These are phyloP conservation scores for Saccharomycopsis sp. DNA, from an alignment of 805 yeast genomes.

Conservation along the genomic window DNA sequence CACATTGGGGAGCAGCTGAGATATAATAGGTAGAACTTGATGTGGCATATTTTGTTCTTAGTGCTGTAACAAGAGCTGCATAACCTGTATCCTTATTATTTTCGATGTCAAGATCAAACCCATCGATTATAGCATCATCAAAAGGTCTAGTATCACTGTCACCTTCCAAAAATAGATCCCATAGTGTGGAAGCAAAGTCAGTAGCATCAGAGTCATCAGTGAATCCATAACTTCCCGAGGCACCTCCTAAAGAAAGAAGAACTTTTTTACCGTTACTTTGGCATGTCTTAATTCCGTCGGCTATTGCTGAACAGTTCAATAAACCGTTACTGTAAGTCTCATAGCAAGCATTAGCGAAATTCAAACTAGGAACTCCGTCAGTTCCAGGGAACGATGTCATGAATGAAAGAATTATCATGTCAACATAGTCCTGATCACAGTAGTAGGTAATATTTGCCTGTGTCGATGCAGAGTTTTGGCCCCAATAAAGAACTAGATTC, in stretches of 20 bases:
- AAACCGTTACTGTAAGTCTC: conserved; percentile 26
- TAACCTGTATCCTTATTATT: conserved; percentile 42
- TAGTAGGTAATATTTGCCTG: conserved; percentile 41
- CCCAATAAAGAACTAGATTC: conserved; percentile 64
- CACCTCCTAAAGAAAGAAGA: conserved; percentile 70
- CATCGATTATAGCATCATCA: conserved; percentile 58
- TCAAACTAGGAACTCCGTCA: conserved; percentile 27
- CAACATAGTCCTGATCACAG: conserved; percentile 50
- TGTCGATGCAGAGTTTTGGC: conserved; percentile 52
- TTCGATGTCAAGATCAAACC: conserved; percentile 91
- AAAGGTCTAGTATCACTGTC: conserved; percentile 34
- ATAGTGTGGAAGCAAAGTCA: conserved; percentile 50
- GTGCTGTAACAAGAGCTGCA: conserved; percentile 37
- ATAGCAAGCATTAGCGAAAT: conserved; percentile 40
- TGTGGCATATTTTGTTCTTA: conserved; percentile 28
- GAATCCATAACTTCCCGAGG: conserved; percentile 77
- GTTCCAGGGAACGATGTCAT: conserved; percentile 38
- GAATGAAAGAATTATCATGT: conserved; percentile 26
- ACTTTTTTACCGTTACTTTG: conserved; percentile 73
- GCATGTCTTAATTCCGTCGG: conserved; percentile 65
- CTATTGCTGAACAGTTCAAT: conserved; percentile 40
- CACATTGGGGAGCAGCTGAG: conserved; percentile 67
- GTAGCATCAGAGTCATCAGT: conserved; percentile 73
- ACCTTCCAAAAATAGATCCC: conserved; percentile 51
- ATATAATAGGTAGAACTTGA: conserved; percentile 46